These are phyloP conservation scores for Penicillium herquei DNA, from an alignment of 495 filamentous ascomycete species.

Conservation along the genomic window DNA sequence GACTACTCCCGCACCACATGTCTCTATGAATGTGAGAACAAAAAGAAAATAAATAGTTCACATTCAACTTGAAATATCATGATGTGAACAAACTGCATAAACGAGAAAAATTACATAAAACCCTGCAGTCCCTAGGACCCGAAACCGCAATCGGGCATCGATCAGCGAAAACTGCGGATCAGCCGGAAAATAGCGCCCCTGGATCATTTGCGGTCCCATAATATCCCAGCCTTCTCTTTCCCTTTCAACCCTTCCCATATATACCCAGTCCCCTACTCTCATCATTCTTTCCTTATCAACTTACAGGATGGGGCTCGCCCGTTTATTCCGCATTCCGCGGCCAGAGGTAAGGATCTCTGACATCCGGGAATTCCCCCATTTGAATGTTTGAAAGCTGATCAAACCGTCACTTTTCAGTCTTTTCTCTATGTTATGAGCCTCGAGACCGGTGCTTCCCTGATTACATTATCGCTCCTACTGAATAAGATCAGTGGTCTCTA, in stretches of 20 bases:
- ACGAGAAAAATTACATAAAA: background rate
- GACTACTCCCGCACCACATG: too few species aligned
- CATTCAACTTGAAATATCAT: too few species aligned
- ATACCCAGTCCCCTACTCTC: background rate
- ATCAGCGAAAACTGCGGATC: conserved; percentile 23
- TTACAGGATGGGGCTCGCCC: conserved; percentile 45
- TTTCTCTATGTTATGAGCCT: conserved; percentile 85
- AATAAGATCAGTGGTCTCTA: conserved; percentile 89
- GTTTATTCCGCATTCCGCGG: conserved; percentile 57
- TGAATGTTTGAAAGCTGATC: conserved; percentile 19
- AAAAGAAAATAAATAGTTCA: background rate
- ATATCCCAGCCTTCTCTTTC: conserved; percentile 22
- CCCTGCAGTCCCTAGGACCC: background rate
- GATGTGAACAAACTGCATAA: background rate
- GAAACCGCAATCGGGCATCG: conserved; percentile 15
- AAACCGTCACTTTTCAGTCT: conserved; percentile 47
- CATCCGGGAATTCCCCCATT: conserved; percentile 5
- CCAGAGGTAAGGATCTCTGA: conserved; percentile 45
- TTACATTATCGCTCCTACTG: conserved; percentile 72
- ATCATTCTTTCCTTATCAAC: conserved; percentile 12
- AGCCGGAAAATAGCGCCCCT: conserved; percentile 20
- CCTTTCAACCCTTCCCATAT: background rate
- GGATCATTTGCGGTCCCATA: conserved; percentile 22
- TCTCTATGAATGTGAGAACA: too few species aligned
- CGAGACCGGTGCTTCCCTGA: conserved; percentile 78